Evolutionary conservation across 192 early-diverging fungal genomes (phyloP).

Genomic region (Coemansia reversa): DNA sequence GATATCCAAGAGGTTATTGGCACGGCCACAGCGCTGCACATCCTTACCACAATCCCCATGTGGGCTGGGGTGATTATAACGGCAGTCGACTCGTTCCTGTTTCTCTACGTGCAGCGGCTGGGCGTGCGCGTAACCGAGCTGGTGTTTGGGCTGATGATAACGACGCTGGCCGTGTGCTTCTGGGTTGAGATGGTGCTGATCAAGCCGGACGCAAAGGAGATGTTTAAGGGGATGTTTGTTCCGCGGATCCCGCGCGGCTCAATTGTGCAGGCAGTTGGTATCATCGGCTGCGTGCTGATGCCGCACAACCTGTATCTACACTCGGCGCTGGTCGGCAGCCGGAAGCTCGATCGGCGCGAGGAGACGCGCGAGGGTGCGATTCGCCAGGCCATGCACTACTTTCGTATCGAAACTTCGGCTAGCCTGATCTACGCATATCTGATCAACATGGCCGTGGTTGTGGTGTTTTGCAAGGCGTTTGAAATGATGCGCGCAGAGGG

Average conservation of each 20-base stretch:
- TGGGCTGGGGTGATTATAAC: slow-evolving; percentile 81
- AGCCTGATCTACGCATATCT: slow-evolving; percentile 63
- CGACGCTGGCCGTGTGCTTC: slow-evolving; percentile 73
- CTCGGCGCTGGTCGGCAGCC: slow-evolving; percentile 72
- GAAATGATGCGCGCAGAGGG: slow-evolving; percentile 58
- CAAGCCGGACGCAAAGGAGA: slow-evolving; percentile 53
- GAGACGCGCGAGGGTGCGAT: slow-evolving; percentile 59
- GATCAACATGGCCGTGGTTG: slow-evolving; percentile 74
- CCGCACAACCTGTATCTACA: slow-evolving; percentile 92
- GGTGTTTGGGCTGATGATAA: slow-evolving; percentile 72
- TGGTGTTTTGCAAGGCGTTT: slow-evolving; percentile 62
- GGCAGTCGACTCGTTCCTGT: slow-evolving; percentile 75
- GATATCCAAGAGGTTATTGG: slow-evolving; percentile 85
- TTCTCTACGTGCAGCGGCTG: slow-evolving; percentile 67
- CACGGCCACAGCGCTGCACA: slow-evolving; percentile 82
- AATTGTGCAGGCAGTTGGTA: slow-evolving; percentile 65
- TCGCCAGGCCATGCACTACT: slow-evolving; percentile 70
- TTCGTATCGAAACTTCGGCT: slow-evolving; percentile 61
- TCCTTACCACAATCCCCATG: slow-evolving; percentile 70
- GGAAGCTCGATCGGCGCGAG: slow-evolving; percentile 53
- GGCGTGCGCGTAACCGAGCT: slow-evolving; percentile 72
- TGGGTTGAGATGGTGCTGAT: slow-evolving; percentile 69
- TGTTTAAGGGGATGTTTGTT: slow-evolving; percentile 61
- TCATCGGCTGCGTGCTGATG: slow-evolving; percentile 75
- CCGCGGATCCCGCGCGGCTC: slow-evolving; percentile 60